phyloP scores from a whole-genome alignment of 2,329 filamentous ascomycete species.

The Bertia moriformis region DNA sequence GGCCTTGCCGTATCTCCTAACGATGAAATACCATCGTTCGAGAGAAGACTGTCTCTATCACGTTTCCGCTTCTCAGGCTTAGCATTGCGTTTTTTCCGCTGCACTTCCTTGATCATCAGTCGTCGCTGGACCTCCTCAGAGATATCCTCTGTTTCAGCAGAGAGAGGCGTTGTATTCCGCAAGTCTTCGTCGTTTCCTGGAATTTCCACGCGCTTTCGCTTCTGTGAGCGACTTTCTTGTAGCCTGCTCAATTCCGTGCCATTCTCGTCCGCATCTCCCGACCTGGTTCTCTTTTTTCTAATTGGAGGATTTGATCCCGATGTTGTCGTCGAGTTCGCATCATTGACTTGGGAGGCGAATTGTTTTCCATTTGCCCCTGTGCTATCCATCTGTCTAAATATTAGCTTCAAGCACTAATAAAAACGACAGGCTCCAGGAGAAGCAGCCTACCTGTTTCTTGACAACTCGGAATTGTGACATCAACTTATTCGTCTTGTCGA shows the following conservation, averaged over 20 bases:
- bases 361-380: background rate
- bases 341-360: too few species aligned
- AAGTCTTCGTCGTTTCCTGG: background rate
- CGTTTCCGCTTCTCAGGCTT: background rate
- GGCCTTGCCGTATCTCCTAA: background rate
- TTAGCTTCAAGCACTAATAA: too few species aligned
- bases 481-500: background rate
- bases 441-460: background rate
- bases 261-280: too few species aligned
- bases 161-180: background rate
- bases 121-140: background rate
- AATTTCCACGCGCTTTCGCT: too few species aligned
- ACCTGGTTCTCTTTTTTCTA: too few species aligned
- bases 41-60: background rate
- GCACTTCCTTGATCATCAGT: background rate
- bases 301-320: too few species aligned
- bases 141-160: background rate
- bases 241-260: too few species aligned
- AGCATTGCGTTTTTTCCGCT: background rate
- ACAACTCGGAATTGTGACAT: background rate
- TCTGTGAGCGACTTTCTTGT: too few species aligned
- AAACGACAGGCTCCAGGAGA: too few species aligned
- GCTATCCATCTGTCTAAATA: too few species aligned
- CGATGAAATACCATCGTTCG: background rate
- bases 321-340: too few species aligned